Percentiles rank a stretch among this genome's conserved stretches.
Evolutionary conservation across 2,329 filamentous ascomycete genomes (phyloP).

Genomic region (Sporothrix pseudoabietina): DNA sequence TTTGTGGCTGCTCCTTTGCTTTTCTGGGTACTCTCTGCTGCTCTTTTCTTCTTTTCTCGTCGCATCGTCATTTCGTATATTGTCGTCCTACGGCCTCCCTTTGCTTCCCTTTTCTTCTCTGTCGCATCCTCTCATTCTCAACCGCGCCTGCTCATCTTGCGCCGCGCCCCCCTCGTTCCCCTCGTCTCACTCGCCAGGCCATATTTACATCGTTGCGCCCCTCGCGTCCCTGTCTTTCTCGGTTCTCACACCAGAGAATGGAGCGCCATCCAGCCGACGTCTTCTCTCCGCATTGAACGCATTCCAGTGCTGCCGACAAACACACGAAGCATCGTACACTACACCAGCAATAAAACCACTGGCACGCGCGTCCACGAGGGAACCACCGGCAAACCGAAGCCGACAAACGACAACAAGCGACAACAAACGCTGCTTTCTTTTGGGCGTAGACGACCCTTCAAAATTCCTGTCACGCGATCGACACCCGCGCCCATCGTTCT

Average conservation of each 20-base stretch:
- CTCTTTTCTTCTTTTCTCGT: not conserved
- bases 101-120: not conserved
- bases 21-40: not conserved
- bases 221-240: not conserved
- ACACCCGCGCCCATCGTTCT: conserved; percentile 11
- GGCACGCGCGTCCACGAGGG: conserved; percentile 19
- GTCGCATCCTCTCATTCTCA: not conserved
- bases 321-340: not conserved
- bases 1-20: not conserved
- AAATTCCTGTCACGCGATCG: conserved; percentile 22
- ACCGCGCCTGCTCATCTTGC: not conserved
- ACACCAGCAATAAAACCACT: not conserved
- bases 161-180: conserved; percentile 13
- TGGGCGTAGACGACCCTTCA: not conserved
- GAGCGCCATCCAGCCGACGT: conserved; percentile 16
- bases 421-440: not conserved
- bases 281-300: conserved; percentile 24
- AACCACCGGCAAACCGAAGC: not conserved
- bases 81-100: not conserved
- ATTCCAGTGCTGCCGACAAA: conserved; percentile 23
- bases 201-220: not conserved
- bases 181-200: conserved; percentile 5
- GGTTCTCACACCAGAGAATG: not conserved
- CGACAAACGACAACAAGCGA: conserved; percentile 2
- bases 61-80: conserved; percentile 10